Evolutionary conservation across 2,329 filamentous ascomycete genomes (phyloP), one percentile per base, ranked within the genome.

Genomic region (Erysiphe neolycopersici): DNA sequence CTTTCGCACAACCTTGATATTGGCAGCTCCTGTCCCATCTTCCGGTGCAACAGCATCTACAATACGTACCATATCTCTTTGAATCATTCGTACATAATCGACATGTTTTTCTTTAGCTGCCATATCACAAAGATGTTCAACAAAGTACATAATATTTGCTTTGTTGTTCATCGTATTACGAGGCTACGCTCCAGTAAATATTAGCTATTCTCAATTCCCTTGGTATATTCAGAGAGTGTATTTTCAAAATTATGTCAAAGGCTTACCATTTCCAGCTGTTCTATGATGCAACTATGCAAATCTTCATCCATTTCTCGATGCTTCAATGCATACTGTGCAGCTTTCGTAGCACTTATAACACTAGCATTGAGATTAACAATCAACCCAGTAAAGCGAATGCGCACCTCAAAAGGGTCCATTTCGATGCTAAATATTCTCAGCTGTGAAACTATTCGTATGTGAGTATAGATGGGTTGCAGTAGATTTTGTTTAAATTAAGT

Each of bases 131-230:
- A 98, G 81, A 52, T 87, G 79, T 56, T 95, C 87, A 56, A 98
- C 79, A 61, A 98, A 98, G 62, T 92, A 98, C 79, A 98, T 92
- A 59, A 98, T 95, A 58, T 98, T 98, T 46, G 89, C 91, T 47
- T 87, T 71, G 43, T 78, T 92, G 61, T 98, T 98, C 79, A 98
- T 92, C 51, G 81, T 87, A 51, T 82, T 92, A 10, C 41, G 42
- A 18, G 32, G 33, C 71, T 85, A 52, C 8, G 17, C 16, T 16
- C 18, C 12, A 4, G 22, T 16, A 16, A 14, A 14, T n/a, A 31
- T 41, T 16, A 41, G 39, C 39, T n/a, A 17, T 18, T 12, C 12
- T 17, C n/a, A 38, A 16, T 17, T 38, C 12, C 5, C 8, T 38
- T 5, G n/a, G 18, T 13, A 6, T 17, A 38, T 22, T 22, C 6